Percentiles rank a stretch among this genome's conserved stretches.
Evolutionary conservation across 202 grass and related monocot species (phyloP).

Genomic region (Dendrocalamus latiflorus): DNA sequence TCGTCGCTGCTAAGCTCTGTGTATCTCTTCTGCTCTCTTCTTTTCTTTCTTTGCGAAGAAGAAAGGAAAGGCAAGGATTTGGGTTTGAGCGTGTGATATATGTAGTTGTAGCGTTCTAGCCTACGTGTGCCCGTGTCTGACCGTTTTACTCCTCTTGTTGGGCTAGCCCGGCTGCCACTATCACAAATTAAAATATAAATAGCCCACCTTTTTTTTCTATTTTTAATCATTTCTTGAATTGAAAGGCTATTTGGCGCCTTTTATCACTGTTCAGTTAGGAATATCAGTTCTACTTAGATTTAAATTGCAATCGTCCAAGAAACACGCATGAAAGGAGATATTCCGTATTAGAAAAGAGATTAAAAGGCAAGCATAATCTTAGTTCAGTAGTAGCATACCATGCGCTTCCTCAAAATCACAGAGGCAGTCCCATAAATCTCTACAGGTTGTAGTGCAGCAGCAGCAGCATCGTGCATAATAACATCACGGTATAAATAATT

Average conservation of each 20-base stretch:
- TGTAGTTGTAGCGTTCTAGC: neutral
- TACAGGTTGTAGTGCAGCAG: neutral
- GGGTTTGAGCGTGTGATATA: neutral
- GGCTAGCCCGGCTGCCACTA: neutral
- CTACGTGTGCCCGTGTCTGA: neutral
- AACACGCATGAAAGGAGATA: neutral
- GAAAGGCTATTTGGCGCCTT: neutral
- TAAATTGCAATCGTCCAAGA: too few species aligned
- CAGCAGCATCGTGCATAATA: neutral
- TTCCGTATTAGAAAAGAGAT: neutral
- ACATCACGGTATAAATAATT: neutral
- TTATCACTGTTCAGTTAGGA: neutral
- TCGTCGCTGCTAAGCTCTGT: conserved; percentile 3
- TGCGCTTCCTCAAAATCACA: neutral
- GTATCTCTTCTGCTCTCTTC: neutral
- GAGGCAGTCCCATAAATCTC: neutral
- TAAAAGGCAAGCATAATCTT: neutral
- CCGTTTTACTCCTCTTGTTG: neutral
- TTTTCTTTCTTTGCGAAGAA: conserved; percentile 31
- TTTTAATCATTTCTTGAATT: neutral
- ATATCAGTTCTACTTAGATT: too few species aligned
- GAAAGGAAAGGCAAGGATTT: neutral
- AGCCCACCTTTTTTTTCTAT: too few species aligned
- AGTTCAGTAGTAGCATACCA: neutral
- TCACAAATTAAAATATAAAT: neutral